Conservation (phyloP, 192 early-diverging fungal genomes). For the Podila clonocystis region DNA sequence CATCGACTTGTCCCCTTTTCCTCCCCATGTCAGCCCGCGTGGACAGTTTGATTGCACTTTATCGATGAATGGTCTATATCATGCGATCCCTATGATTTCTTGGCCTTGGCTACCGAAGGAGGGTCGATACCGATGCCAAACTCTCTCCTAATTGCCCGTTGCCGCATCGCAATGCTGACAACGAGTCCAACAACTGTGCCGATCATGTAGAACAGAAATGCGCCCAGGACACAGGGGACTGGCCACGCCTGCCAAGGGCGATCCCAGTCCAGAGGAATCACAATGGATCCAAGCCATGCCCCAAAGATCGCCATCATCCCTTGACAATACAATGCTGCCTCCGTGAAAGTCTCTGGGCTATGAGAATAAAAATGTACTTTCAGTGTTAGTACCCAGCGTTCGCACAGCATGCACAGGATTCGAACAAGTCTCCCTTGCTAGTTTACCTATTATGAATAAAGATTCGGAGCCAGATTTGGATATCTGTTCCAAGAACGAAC, state of each 20-base stretch:
- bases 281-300: constrained; percentile 65
- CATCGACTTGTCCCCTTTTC: too few species aligned
- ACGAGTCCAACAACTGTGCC: constrained; percentile 44
- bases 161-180: constrained; percentile 31
- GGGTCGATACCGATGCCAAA: constrained; percentile 15
- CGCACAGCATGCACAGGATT: not conserved
- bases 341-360: constrained; percentile 53
- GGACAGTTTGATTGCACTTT: too few species aligned
- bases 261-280: constrained; percentile 67
- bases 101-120: not conserved
- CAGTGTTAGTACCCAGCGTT: not conserved
- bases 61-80: not conserved
- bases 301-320: constrained; percentile 56
- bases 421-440: not conserved
- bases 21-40: too few species aligned
- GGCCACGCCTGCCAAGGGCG: constrained; percentile 66
- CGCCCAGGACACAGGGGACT: constrained; percentile 56
- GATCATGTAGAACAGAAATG: constrained; percentile 56
- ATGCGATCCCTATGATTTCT: not conserved
- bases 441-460: constrained; percentile 43
- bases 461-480: constrained; percentile 36
- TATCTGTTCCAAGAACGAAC: constrained; percentile 37
- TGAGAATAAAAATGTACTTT: constrained; percentile 1
- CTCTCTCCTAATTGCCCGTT: constrained; percentile 27
- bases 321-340: constrained; percentile 57